phyloP scores from a whole-genome alignment of 495 filamentous ascomycete species.

The Corynascus novoguineensis region DNA sequence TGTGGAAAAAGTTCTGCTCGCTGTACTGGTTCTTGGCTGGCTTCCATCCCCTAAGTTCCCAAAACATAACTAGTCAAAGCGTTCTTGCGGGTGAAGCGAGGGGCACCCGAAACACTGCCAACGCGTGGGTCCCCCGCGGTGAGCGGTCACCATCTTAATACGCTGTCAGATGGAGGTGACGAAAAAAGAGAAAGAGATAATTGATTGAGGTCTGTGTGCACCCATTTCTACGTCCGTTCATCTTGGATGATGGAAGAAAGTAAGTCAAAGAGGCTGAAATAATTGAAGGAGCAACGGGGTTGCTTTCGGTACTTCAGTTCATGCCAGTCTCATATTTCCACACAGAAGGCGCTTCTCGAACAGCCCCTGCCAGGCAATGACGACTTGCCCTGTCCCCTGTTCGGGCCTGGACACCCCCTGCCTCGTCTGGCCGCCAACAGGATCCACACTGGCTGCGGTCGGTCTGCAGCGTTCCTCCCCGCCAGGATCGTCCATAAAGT shows the following conservation, averaged over 20 bases:
- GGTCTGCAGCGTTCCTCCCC: constrained; percentile 18
- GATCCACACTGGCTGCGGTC: constrained; percentile 14
- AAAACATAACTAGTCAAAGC: too few relatives aligned
- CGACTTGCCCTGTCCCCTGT: constrained; percentile 9
- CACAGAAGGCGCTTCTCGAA: neutral
- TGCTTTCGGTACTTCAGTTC: too few relatives aligned
- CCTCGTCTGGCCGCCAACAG: constrained; percentile 4
- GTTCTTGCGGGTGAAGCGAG: neutral
- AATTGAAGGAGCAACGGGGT: neutral
- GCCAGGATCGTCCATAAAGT: constrained; percentile 20
- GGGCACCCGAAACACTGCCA: neutral
- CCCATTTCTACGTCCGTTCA: neutral
- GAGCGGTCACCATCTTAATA: neutral
- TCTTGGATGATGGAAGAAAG: neutral
- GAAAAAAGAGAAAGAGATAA: neutral
- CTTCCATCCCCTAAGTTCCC: too few relatives aligned
- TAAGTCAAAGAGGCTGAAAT: neutral
- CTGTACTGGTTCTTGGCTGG: too few relatives aligned
- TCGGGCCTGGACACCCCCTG: constrained; percentile 11
- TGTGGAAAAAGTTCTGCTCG: too few relatives aligned
- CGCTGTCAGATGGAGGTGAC: neutral
- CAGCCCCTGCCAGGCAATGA: constrained; percentile 4
- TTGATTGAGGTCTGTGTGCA: neutral
- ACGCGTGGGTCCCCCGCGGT: constrained; percentile 1
- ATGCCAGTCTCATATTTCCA: too few relatives aligned